Evolutionary conservation across 208 protist genomes (phyloP), one percentile per base, ranked within the genome.

Genomic region (Trypanosoma lewisi): DNA sequence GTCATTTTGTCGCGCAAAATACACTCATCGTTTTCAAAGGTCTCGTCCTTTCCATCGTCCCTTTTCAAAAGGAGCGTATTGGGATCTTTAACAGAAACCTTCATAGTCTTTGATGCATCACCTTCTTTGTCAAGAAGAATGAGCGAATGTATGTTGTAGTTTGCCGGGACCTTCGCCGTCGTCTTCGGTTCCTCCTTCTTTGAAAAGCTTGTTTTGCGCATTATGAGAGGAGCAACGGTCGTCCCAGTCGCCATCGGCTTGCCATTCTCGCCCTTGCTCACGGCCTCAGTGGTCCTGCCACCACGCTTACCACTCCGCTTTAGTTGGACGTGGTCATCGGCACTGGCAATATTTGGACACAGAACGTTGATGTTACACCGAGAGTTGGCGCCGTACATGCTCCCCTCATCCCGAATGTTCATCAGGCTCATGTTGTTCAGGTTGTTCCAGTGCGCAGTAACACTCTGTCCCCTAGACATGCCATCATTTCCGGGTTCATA

Each of bases 111-210:
- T 9, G 59, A 56, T 39, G 25, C 51, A 14, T 69, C 59, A 28
- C 28, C 49, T 25, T 63, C 74, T 51, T 75, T 70, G 50, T 88
- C 82, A 16, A 89, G 69, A 19, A 92, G 47, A 41, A 87, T 57
- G 27, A 92, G 74, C 25, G 85, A 80, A 73, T 92, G 85, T 48
- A 92, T 70, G 59, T 92, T 80, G 74, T 87, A 89, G 75, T 86
- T 87, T 19, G 72, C 66, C 2, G 82, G 85, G 42, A 78, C 67
- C 63, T 85, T 86, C 34, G 82, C 82, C 12, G 76, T 78, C 27
- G 39, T 2, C 54, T 70, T 82, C 41, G 66, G 47, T 34, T 49
- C 61, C 16, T 44, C 59, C 16, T 25, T 49, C n/a, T 61, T 65
- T 53, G 47, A 53, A 19, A 45, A 36, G 50, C 49, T 58, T 9